Conservation (phyloP, 495 filamentous ascomycete genomes). For the Neurospora pannonica region DNA sequence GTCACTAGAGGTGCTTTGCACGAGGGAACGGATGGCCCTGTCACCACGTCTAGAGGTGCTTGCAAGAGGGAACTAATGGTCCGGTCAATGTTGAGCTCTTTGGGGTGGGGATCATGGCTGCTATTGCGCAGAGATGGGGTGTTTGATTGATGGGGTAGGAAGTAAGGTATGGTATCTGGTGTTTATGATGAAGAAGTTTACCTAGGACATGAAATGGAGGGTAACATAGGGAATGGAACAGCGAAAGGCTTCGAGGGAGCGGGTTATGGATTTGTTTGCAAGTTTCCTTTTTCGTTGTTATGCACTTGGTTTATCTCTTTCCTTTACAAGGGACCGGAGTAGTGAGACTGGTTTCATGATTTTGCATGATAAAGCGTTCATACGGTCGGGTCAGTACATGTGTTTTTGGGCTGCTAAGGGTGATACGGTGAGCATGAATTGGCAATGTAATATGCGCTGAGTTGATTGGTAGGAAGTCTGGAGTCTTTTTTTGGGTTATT, state of each 20-base stretch:
- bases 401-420: too few relatives aligned
- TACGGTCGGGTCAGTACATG: neutral
- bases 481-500: neutral
- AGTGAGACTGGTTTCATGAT: neutral
- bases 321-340: neutral
- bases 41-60: neutral
- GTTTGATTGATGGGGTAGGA: neutral
- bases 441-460: neutral
- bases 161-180: neutral
- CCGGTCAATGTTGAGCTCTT: neutral
- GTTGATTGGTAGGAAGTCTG: neutral
- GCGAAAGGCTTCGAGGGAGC: neutral
- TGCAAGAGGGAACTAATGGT: neutral
- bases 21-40: neutral
- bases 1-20: neutral
- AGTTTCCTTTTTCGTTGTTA: neutral
- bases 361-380: neutral
- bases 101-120: neutral
- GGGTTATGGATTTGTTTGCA: neutral
- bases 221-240: too few relatives aligned
- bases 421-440: neutral
- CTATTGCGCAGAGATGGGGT: neutral
- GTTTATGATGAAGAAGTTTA: neutral
- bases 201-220: neutral
- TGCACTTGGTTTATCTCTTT: neutral